These are phyloP conservation scores for Leishmania arabica DNA, from an alignment of 208 protist genomes.

Conservation along the genomic window DNA sequence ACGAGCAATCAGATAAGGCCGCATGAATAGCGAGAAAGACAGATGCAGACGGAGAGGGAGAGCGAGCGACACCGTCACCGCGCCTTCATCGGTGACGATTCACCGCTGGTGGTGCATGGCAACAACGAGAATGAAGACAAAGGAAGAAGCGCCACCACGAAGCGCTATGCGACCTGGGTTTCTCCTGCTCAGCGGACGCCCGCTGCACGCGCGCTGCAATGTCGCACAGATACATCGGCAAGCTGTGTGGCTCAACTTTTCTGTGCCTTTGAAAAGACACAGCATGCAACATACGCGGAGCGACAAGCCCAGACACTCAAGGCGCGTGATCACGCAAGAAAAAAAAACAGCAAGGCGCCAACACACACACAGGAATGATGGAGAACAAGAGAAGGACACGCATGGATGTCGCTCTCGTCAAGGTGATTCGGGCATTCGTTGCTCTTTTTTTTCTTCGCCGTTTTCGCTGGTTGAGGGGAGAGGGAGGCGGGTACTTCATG, in stretches of 20 bases:
- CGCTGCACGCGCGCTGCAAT: background rate
- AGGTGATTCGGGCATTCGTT: background rate
- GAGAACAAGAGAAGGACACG: background rate
- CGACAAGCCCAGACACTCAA: background rate
- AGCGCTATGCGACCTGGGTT: background rate
- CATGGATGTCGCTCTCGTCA: background rate
- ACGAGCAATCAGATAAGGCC: background rate
- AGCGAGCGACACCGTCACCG: background rate
- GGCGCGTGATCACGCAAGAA: background rate
- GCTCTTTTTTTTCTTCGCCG: background rate
- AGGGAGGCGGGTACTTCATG: background rate
- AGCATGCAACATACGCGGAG: background rate
- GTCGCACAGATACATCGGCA: background rate
- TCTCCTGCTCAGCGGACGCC: background rate
- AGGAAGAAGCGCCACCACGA: background rate
- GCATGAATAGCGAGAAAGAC: background rate
- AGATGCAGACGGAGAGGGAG: background rate
- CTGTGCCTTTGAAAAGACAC: background rate
- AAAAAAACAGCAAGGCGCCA: background rate
- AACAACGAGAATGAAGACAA: slow-evolving; percentile 9
- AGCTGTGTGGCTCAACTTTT: background rate
- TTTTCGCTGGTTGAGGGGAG: background rate
- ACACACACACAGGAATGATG: background rate
- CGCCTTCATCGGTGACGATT: background rate
- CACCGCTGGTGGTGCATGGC: background rate